Conservation (phyloP, 2,329 filamentous ascomycete genomes). For the Fragosphaeria purpurea region DNA sequence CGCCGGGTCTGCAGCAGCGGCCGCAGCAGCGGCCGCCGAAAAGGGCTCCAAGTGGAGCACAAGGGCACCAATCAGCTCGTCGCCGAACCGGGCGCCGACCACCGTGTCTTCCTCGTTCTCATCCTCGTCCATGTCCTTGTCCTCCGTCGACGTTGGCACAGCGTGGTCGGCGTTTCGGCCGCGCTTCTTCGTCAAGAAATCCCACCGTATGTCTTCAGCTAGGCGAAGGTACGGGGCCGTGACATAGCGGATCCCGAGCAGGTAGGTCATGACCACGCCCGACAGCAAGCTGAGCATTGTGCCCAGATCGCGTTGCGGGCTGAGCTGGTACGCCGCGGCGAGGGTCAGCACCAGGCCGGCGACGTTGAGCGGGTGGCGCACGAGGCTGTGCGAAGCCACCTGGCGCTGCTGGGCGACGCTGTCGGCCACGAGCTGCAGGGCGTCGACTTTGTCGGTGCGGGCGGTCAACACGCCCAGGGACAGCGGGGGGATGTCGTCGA, state of each 20-base stretch:
- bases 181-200: constrained; percentile 40
- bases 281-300: constrained; percentile 47
- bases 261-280: constrained; percentile 52
- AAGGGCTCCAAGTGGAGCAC: constrained; percentile 54
- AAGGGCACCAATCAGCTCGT: constrained; percentile 59
- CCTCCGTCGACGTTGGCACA: neutral
- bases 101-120: constrained; percentile 42
- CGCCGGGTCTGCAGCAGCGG: neutral
- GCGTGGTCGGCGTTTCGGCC: too few species aligned
- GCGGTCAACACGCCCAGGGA: constrained; percentile 46
- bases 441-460: constrained; percentile 53
- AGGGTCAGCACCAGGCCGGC: constrained; percentile 35
- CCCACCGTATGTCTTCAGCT: constrained; percentile 51
- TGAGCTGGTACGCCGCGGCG: constrained; percentile 34
- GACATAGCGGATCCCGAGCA: constrained; percentile 50
- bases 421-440: constrained; percentile 66
- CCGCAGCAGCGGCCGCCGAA: neutral
- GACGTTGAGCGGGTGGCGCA: constrained; percentile 51
- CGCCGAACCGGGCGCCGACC: constrained; percentile 57
- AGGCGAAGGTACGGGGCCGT: constrained; percentile 52
- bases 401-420: constrained; percentile 76
- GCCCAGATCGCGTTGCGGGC: constrained; percentile 37
- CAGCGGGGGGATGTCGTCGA: constrained; percentile 51
- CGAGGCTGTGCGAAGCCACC: constrained; percentile 50
- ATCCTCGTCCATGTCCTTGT: constrained; percentile 15